These are phyloP conservation scores for Aphanomyces euteiches DNA, from an alignment of 352 stramenopile species.

Conservation along the genomic window DNA sequence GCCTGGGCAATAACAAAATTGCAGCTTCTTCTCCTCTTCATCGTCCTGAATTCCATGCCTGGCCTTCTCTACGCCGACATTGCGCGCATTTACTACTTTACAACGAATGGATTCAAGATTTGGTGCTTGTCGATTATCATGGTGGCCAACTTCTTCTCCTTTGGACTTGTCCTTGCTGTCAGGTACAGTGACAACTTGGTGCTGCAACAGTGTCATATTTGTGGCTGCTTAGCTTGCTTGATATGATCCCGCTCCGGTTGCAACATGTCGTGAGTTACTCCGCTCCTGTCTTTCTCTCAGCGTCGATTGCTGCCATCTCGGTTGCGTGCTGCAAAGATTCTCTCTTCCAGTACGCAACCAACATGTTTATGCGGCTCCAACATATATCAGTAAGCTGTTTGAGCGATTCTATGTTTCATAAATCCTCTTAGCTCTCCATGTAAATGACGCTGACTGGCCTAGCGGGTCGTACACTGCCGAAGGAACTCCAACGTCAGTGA, in stretches of 20 bases:
- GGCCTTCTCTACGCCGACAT: conserved; percentile 24
- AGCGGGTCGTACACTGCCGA: conserved; percentile 17
- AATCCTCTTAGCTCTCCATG: conserved; percentile 6
- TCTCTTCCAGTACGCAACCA: conserved; percentile 9
- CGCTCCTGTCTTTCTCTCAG: conserved; percentile 21
- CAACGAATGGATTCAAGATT: conserved; percentile 28
- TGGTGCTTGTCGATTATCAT: conserved; percentile 23
- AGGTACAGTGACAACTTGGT: conserved; percentile 7
- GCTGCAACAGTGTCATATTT: background rate
- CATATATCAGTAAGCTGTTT: conserved; percentile 14
- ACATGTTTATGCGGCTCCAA: conserved; percentile 18
- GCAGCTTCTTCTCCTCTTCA: conserved; percentile 11
- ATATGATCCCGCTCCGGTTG: conserved; percentile 8
- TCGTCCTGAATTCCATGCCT: background rate
- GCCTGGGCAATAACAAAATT: no score
- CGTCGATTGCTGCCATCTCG: conserved; percentile 23
- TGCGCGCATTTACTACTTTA: conserved; percentile 21
- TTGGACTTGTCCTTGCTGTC: conserved; percentile 4
- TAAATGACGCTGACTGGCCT: conserved; percentile 19
- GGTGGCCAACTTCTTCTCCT: conserved; percentile 22
- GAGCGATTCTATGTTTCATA: background rate
- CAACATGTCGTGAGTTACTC: conserved; percentile 5
- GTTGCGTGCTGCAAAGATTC: background rate
- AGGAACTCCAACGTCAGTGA: background rate
- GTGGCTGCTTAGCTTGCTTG: background rate